Conservation (phyloP, 1,284 basidiomycete genomes). For the Tetrapyrgos nigripes region DNA sequence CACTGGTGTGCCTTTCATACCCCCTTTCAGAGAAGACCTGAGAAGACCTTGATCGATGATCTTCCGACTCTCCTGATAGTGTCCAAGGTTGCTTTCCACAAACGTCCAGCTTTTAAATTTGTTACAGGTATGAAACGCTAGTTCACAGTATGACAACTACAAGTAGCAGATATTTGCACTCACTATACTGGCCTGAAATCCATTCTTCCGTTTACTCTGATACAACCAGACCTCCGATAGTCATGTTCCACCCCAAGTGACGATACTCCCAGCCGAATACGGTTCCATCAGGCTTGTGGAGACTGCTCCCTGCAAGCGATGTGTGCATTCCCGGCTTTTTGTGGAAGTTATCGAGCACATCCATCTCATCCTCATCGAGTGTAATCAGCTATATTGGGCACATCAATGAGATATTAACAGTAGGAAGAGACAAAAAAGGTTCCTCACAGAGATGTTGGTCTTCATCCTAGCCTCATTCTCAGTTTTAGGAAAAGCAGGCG, state of each 20-base stretch:
- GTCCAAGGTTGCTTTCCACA: no score
- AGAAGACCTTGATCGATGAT: no score
- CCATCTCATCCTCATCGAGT: conserved; percentile 10
- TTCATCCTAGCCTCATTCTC: conserved; percentile 52
- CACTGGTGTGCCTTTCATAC: no score
- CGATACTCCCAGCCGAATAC: conserved; percentile 12
- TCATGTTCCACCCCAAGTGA: conserved; percentile 10
- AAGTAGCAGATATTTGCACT: no score
- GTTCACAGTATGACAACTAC: no score
- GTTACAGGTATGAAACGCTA: no score
- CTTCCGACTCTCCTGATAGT: no score
- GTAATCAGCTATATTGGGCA: background rate
- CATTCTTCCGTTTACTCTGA: no score
- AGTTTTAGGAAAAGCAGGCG: conserved; percentile 53
- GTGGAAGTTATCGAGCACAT: conserved; percentile 7
- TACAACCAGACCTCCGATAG: no score
- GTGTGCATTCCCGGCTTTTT: conserved; percentile 6
- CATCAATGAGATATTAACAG: background rate
- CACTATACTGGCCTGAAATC: no score
- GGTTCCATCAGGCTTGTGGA: background rate
- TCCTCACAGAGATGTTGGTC: conserved; percentile 48
- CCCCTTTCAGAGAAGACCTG: no score
- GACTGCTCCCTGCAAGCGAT: background rate
- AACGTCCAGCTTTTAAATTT: no score
- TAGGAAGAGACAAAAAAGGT: background rate